Evolutionary conservation across 768 basidiomycete genomes (phyloP).

Genomic region (Phylloporus sp.): DNA sequence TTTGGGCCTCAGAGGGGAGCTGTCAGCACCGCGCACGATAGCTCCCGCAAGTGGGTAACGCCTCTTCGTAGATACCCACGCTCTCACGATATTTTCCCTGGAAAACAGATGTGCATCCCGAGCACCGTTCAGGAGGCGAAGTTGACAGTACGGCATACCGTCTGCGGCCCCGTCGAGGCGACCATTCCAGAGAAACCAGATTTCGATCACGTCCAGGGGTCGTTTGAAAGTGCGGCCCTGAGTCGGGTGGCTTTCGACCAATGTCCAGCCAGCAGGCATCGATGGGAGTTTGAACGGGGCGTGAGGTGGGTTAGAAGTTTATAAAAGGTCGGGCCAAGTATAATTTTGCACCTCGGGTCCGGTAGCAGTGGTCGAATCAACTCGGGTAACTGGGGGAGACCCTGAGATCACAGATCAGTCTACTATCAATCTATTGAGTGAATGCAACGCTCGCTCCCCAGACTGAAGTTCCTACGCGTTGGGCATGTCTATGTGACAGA

Average conservation of each 20-base stretch:
- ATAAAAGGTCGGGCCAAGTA: neutral
- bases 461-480: too few relatives aligned
- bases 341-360: too few relatives aligned
- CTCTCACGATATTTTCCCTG: conserved; percentile 32
- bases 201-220: conserved; percentile 38
- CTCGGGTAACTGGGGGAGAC: too few relatives aligned
- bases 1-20: neutral
- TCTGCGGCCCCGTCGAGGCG: conserved; percentile 43
- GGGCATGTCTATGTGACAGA: too few relatives aligned
- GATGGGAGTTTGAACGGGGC: neutral
- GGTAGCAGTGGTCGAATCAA: too few relatives aligned
- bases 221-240: conserved; percentile 28
- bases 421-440: too few relatives aligned
- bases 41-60: conserved; percentile 48
- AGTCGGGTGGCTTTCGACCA: conserved; percentile 1
- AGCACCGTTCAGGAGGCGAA: conserved; percentile 24
- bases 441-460: too few relatives aligned
- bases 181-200: conserved; percentile 39
- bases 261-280: conserved; percentile 14
- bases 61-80: conserved; percentile 46
- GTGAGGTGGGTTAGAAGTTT: neutral
- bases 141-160: conserved; percentile 29
- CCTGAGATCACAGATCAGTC: too few relatives aligned
- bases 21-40: conserved; percentile 24
- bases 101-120: conserved; percentile 24